Percentiles rank a stretch among this genome's conserved stretches.
Conservation (phyloP, 441 rosid genomes). For the Croton setiger region DNA sequence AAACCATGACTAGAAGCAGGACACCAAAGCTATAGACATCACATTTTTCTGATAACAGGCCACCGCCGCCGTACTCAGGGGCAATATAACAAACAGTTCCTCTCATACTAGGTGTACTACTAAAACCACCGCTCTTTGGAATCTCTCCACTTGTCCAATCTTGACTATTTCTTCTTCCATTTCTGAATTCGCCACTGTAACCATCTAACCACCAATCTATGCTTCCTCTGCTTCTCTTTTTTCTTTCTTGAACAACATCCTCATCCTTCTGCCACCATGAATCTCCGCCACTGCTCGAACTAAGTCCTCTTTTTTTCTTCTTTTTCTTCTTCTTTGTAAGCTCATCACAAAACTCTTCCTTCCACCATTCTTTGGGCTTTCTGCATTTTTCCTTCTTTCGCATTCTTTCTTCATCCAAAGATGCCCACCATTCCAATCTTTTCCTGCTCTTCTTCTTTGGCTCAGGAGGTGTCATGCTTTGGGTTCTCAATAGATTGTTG, state of each 20-base stretch:
- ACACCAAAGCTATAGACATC: slow-evolving; percentile 89
- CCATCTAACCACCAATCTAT: slow-evolving; percentile 86
- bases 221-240: slow-evolving; percentile 52
- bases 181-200: slow-evolving; percentile 56
- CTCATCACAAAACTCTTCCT: slow-evolving; percentile 90
- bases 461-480: slow-evolving; percentile 32
- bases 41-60: slow-evolving; percentile 67
- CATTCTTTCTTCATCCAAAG: slow-evolving; percentile 28
- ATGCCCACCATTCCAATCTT: slow-evolving; percentile 35
- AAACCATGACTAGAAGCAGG: slow-evolving; percentile 64
- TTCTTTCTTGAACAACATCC: slow-evolving; percentile 37
- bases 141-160: slow-evolving; percentile 65
- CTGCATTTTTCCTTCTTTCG: slow-evolving; percentile 47
- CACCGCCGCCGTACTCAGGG: slow-evolving; percentile 85
- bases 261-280: slow-evolving; percentile 70
- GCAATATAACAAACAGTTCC: slow-evolving; percentile 90
- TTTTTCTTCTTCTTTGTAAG: slow-evolving; percentile 59
- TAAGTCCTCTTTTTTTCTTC: slow-evolving; percentile 47
- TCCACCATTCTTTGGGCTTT: slow-evolving; percentile 95
- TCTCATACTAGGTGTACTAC: slow-evolving; percentile 92
- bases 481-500: slow-evolving; percentile 28
- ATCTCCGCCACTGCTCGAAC: slow-evolving; percentile 42
- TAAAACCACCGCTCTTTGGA: slow-evolving; percentile 78
- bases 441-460: slow-evolving; percentile 36
- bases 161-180: slow-evolving; percentile 53